Evolutionary conservation across 2,329 filamentous ascomycete genomes (phyloP).

Genomic region (Venturia nashicola): DNA sequence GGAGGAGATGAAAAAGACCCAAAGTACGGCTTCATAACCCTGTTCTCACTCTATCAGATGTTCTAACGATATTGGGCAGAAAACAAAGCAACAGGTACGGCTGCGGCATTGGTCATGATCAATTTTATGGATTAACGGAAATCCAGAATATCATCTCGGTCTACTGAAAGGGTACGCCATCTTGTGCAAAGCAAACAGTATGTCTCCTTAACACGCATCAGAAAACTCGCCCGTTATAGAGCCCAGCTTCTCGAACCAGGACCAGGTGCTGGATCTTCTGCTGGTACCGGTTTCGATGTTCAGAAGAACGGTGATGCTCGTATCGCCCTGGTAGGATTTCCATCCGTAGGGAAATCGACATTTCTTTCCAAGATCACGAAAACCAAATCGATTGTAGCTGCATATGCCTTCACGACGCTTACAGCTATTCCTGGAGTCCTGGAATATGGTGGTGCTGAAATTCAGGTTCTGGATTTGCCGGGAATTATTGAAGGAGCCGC

Average conservation of each 20-base stretch:
- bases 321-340: constrained; percentile 96
- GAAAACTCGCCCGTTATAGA: constrained; percentile 88
- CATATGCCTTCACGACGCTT: constrained; percentile 93
- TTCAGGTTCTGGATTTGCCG: constrained; percentile 92
- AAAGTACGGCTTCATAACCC: constrained; percentile 55
- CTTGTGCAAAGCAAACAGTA: not conserved
- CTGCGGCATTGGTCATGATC: constrained; percentile 12
- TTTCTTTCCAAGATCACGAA: constrained; percentile 99
- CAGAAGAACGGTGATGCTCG: constrained; percentile 93
- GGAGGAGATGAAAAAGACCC: constrained; percentile 98
- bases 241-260: constrained; percentile 89
- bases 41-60: not conserved
- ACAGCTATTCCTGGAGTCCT: constrained; percentile 95
- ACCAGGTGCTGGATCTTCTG: constrained; percentile 63
- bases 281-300: constrained; percentile 73
- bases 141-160: constrained; percentile 89
- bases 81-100: constrained; percentile 94
- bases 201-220: constrained; percentile 24
- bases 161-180: constrained; percentile 83
- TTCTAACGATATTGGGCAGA: constrained; percentile 45
- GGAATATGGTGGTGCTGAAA: constrained; percentile 95
- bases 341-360: constrained; percentile 96
- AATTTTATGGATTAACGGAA: constrained; percentile 24
- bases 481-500: constrained; percentile 96
- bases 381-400: constrained; percentile 89